Base-by-base conservation (phyloP, 495 filamentous ascomycete species). In the Cenococcum geophilum region DNA sequence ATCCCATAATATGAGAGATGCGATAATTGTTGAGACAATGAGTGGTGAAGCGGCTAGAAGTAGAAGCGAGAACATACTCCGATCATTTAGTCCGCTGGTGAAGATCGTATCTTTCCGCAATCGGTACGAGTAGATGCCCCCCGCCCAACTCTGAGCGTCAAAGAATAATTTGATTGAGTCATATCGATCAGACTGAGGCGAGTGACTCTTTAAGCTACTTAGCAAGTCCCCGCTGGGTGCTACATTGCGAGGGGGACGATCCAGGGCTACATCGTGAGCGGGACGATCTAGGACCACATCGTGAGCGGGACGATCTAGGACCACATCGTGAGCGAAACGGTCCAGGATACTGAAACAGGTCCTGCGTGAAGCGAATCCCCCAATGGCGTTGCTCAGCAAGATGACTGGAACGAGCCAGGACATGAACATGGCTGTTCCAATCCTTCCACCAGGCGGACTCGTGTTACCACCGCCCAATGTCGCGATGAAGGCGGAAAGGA, bases 351-450 rank as follows among this genome's bases (percentile, higher is more conserved):
- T 56, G 51, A 60, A 61, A 12, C 57, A 66, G 5, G 64, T 69
- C 3, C 68, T 60, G 1, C 22, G 47, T 16, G 71, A 70, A 20
- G 68, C 60, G 40, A 71, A 71, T 22, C 57, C 57, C 4, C 73
- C 73, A 42, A 75, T 61, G 21, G 69, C 56, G 48, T 73, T 74
- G 55, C 72, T 75, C 5, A 75, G 36, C 11, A 75, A 48, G 12
- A 71, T 58, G 8, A 62, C 52, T 5, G 72, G 68, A n/a, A 75
- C 45, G 47, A 75, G 49, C 72, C 72, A 75, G 14, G 73, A 69
- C 14, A 74, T 37, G 37, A 75, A 64, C 63, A 73, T 69, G 6
- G 62, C 62, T 4, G 65, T 66, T 10, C 64, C 71, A 35, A 75
- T 75, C 34, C 68, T 61, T 4, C 72, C 73, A 0, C 72, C 72